Conservation (phyloP, 805 yeast species). For the Starmerella tilneyi region DNA sequence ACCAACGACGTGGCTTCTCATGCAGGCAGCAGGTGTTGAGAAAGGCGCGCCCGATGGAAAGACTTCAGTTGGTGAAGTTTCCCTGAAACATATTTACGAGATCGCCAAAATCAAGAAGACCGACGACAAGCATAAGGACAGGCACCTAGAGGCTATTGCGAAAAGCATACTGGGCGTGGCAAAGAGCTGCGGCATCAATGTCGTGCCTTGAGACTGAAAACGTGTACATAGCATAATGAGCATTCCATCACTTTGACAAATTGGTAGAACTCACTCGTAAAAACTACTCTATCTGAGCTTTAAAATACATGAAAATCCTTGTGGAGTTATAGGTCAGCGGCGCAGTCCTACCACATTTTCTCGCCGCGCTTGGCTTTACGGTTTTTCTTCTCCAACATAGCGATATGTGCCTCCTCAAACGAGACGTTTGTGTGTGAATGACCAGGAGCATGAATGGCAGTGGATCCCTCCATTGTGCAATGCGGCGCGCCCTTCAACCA, state of each 20-base stretch:
- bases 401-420: conserved; percentile 90
- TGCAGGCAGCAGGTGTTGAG: conserved; percentile 67
- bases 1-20: conserved; percentile 74
- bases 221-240: conserved; percentile 7
- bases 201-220: conserved; percentile 43
- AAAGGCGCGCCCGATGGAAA: conserved; percentile 63
- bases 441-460: conserved; percentile 39
- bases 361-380: conserved; percentile 45
- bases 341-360: conserved; percentile 32
- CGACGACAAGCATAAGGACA: conserved; percentile 64
- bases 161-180: conserved; percentile 83
- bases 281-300: too few relatives aligned
- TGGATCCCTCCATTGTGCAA: conserved; percentile 45
- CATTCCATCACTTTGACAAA: too few relatives aligned
- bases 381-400: conserved; percentile 70
- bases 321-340: too few relatives aligned
- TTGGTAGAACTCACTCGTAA: too few relatives aligned
- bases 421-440: conserved; percentile 85
- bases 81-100: conserved; percentile 85
- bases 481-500: conserved; percentile 53
- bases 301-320: too few relatives aligned
- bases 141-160: conserved; percentile 63
- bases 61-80: conserved; percentile 47
- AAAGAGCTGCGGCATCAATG: conserved; percentile 75
- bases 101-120: conserved; percentile 85